phyloP scores from a whole-genome alignment of 208 protist genomes.

The Wallacemonas sp. region DNA sequence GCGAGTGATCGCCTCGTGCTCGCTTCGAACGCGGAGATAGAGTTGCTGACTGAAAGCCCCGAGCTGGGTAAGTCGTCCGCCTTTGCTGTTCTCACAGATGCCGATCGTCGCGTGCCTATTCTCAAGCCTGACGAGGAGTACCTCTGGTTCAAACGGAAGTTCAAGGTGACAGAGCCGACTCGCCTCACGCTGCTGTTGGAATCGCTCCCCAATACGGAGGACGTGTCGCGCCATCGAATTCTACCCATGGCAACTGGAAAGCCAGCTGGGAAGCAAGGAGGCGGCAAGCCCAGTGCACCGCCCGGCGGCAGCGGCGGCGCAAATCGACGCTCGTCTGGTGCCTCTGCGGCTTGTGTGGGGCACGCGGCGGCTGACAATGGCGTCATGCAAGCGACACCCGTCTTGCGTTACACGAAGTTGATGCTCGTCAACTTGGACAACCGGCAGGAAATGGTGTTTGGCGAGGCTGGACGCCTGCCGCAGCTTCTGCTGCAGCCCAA shows the following conservation, averaged over 20 bases:
- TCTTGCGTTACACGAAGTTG: constrained; percentile 52
- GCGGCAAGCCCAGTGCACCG: constrained; percentile 2
- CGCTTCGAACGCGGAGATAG: constrained; percentile 44
- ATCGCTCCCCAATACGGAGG: constrained; percentile 48
- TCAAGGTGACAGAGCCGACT: constrained; percentile 59
- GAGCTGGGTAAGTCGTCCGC: constrained; percentile 35
- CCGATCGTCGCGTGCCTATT: constrained; percentile 50
- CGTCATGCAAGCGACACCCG: too few species aligned
- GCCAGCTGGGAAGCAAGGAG: constrained; percentile 7
- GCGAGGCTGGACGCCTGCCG: constrained; percentile 51
- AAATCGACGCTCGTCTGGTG: not conserved
- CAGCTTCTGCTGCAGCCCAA: constrained; percentile 60
- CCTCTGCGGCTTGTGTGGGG: not conserved
- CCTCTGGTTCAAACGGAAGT: constrained; percentile 82
- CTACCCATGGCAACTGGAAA: constrained; percentile 23
- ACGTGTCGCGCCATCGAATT: constrained; percentile 39
- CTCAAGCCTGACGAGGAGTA: constrained; percentile 37
- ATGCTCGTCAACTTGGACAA: constrained; percentile 74
- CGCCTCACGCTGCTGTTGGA: constrained; percentile 59
- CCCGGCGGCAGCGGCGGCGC: not conserved
- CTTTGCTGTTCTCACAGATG: constrained; percentile 55
- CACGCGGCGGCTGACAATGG: not conserved
- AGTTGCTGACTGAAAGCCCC: constrained; percentile 34
- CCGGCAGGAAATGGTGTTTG: constrained; percentile 25
- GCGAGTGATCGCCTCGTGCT: constrained; percentile 41